Evolutionary conservation across 306 rosid genomes (phyloP).

Genomic region (Prunus armeniaca): DNA sequence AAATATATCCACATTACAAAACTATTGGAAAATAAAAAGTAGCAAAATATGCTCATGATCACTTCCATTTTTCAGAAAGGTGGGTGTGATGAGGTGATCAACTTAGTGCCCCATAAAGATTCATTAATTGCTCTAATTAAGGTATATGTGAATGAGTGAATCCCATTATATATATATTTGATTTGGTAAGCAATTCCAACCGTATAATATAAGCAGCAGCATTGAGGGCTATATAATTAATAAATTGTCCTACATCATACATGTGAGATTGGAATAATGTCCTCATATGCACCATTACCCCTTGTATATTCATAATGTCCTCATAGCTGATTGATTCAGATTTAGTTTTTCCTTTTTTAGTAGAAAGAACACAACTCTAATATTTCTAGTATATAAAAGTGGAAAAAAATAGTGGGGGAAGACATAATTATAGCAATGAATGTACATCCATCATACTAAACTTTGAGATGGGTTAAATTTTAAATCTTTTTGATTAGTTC

Average conservation of each 20-base stretch:
- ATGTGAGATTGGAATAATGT: slow-evolving; percentile 1
- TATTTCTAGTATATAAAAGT: neutral
- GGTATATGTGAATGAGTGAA: neutral
- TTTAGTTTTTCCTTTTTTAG: neutral
- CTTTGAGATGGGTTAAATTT: neutral
- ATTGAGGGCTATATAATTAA: neutral
- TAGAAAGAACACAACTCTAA: neutral
- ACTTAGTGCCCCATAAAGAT: slow-evolving; percentile 1
- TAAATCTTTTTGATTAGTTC: neutral
- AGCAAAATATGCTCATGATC: neutral
- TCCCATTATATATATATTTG: neutral
- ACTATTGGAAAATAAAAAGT: neutral
- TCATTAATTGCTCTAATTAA: neutral
- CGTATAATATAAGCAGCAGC: neutral
- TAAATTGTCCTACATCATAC: neutral
- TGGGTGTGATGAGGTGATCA: slow-evolving; percentile 2
- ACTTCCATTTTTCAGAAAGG: neutral
- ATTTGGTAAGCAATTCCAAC: neutral
- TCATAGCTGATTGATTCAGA: neutral
- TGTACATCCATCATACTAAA: slow-evolving; percentile 2
- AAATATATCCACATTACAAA: neutral
- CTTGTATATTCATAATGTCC: neutral
- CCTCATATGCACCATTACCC: neutral
- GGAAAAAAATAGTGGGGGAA: neutral
- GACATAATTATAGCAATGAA: neutral